Conservation (phyloP, 768 basidiomycete species). For the Hypsizygus marmoreus region DNA sequence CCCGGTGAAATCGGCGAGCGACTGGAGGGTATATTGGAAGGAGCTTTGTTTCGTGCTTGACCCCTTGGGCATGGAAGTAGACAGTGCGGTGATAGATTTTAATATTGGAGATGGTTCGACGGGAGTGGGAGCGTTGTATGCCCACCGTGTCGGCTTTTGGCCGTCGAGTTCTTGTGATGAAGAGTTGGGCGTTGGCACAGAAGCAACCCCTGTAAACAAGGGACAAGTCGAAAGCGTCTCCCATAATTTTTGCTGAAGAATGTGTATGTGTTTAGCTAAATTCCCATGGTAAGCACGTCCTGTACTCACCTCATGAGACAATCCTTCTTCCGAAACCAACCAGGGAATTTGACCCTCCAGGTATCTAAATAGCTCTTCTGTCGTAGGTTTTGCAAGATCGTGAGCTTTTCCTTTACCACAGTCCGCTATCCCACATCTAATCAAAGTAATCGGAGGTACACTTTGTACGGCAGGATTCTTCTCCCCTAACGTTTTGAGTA, state of each 20-base stretch:
- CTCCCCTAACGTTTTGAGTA: conserved; percentile 32
- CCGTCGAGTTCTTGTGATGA: conserved; percentile 22
- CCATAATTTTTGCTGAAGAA: conserved; percentile 55
- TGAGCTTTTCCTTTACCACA: conserved; percentile 38
- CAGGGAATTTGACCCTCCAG: conserved; percentile 62
- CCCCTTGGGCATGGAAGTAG: conserved; percentile 36
- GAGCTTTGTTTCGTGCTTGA: conserved; percentile 34
- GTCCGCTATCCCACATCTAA: conserved; percentile 65
- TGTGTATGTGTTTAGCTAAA: too few relatives aligned
- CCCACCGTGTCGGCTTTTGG: conserved; percentile 36
- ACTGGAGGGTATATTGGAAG: conserved; percentile 63
- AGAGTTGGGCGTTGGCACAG: conserved; percentile 16
- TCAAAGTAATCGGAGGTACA: conserved; percentile 53
- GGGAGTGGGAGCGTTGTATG: conserved; percentile 35
- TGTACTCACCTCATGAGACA: conserved; percentile 58
- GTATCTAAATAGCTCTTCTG: conserved; percentile 60
- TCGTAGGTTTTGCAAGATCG: conserved; percentile 42
- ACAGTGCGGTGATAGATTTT: conserved; percentile 37
- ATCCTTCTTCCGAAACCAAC: conserved; percentile 53
- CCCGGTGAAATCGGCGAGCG: conserved; percentile 73
- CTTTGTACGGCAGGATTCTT: conserved; percentile 29
- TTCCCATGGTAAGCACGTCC: too few relatives aligned
- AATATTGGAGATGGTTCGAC: conserved; percentile 38
- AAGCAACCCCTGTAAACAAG: conserved; percentile 45
- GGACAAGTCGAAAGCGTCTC: conserved; percentile 55